Evolutionary conservation across 148 eudicot species (phyloP).

Genomic region (Silene latifolia): DNA sequence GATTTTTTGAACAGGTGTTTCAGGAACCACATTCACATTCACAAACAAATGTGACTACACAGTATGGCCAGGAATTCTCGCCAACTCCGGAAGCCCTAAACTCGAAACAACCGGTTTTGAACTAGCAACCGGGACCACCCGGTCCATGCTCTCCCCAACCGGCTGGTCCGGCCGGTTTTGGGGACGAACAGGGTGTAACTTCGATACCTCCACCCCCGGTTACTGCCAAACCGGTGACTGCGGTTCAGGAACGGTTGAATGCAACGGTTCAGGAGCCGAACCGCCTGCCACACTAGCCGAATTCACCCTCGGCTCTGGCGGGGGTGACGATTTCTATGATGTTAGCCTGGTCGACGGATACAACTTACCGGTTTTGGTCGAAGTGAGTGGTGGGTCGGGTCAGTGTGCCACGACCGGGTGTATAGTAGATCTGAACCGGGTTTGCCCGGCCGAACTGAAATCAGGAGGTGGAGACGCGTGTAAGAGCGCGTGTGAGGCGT

Average conservation of each 20-base stretch:
- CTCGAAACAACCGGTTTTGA: conserved; percentile 80
- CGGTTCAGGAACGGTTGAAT: conserved; percentile 69
- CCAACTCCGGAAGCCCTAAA: conserved; percentile 67
- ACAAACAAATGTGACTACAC: conserved; percentile 66
- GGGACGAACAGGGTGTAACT: conserved; percentile 79
- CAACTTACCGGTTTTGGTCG: conserved; percentile 71
- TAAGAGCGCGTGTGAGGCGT: conserved; percentile 90
- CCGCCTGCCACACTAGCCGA: conserved; percentile 87
- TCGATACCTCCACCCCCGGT: conserved; percentile 40
- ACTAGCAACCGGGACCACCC: conserved; percentile 51
- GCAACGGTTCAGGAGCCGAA: conserved; percentile 74
- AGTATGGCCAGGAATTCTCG: conserved; percentile 85
- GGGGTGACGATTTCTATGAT: conserved; percentile 70
- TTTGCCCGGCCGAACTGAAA: conserved; percentile 65
- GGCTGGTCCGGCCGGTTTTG: conserved; percentile 98
- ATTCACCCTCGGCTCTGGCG: conserved; percentile 60
- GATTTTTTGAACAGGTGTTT: conserved; percentile 27
- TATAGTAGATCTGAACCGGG: conserved; percentile 64
- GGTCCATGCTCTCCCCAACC: conserved; percentile 62
- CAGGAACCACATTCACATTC: conserved; percentile 63
- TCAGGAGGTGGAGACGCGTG: conserved; percentile 63
- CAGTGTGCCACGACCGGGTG: conserved; percentile 70
- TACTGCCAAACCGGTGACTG: conserved; percentile 79
- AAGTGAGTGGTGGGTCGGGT: conserved; percentile 64
- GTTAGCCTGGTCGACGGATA: conserved; percentile 92